Percentiles rank a stretch among this genome's conserved stretches.
Conservation (phyloP, 306 rosid genomes). For the Prunus armeniaca region DNA sequence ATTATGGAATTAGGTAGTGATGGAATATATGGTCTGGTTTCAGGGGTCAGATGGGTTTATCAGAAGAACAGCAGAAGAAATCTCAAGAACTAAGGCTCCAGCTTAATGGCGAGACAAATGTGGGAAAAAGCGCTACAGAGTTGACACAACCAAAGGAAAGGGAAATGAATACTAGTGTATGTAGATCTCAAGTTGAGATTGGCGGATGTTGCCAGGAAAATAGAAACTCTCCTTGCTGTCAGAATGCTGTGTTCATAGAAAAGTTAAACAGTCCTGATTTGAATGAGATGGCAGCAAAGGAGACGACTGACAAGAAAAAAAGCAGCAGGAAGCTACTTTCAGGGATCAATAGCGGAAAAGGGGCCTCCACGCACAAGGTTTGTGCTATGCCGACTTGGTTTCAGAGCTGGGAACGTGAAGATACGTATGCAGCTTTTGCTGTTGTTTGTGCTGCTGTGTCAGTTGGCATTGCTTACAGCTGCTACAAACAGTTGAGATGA, state of each 20-base stretch:
- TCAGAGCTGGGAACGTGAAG: constrained; percentile 89
- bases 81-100: constrained; percentile 56
- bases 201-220: constrained; percentile 60
- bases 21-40: constrained; percentile 15
- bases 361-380: constrained; percentile 44
- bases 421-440: constrained; percentile 77
- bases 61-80: constrained; percentile 64
- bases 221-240: constrained; percentile 55
- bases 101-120: constrained; percentile 39
- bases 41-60: constrained; percentile 97
- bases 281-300: constrained; percentile 41
- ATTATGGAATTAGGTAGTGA: background rate
- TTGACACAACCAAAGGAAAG: constrained; percentile 19
- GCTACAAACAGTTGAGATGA: constrained; percentile 66
- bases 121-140: constrained; percentile 34
- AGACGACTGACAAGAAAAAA: constrained; percentile 34
- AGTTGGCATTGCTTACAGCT: constrained; percentile 74
- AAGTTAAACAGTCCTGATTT: constrained; percentile 29
- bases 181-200: constrained; percentile 29
- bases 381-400: constrained; percentile 71
- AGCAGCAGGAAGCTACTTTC: constrained; percentile 38
- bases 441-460: constrained; percentile 82
- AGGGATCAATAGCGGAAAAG: constrained; percentile 49
- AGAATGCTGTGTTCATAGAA: constrained; percentile 33
- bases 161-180: constrained; percentile 11